These are phyloP conservation scores for Parastagonospora nodorum DNA, from an alignment of 2,329 filamentous ascomycete species.

Conservation along the genomic window DNA sequence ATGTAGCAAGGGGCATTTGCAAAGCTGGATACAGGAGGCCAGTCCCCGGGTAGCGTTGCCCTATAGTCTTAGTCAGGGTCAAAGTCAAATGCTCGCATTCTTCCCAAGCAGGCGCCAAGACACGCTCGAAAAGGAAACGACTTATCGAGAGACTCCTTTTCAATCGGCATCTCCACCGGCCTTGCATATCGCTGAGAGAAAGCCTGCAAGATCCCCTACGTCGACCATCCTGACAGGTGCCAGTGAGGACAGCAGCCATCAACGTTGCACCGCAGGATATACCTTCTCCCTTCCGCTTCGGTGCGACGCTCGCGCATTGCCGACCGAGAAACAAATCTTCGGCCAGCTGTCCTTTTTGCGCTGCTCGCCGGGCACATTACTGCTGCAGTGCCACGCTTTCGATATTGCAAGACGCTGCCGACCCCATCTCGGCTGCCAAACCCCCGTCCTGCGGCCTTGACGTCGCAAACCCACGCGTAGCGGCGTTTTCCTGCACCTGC, in stretches of 20 bases:
- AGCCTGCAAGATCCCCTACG: constrained; percentile 4
- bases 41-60: too few species aligned
- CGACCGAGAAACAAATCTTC: constrained; percentile 19
- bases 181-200: constrained; percentile 15
- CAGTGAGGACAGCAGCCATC: constrained; percentile 14
- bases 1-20: too few species aligned
- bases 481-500: constrained; percentile 18
- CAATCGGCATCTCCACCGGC: not conserved
- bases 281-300: constrained; percentile 20
- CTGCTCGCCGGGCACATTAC: constrained; percentile 16
- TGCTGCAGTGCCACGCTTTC: constrained; percentile 22
- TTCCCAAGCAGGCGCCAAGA: too few species aligned
- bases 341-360: constrained; percentile 35
- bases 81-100: too few species aligned
- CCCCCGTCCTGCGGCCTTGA: constrained; percentile 16
- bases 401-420: constrained; percentile 9
- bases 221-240: constrained; percentile 12
- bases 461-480: constrained; percentile 28
- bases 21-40: too few species aligned
- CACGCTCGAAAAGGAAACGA: too few species aligned
- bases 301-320: constrained; percentile 28
- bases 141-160: too few species aligned
- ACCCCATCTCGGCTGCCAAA: constrained; percentile 8
- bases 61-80: too few species aligned
- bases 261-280: constrained; percentile 27